Evolutionary conservation across 1,284 basidiomycete genomes (phyloP).

Genomic region (Sporisorium exsertum): DNA sequence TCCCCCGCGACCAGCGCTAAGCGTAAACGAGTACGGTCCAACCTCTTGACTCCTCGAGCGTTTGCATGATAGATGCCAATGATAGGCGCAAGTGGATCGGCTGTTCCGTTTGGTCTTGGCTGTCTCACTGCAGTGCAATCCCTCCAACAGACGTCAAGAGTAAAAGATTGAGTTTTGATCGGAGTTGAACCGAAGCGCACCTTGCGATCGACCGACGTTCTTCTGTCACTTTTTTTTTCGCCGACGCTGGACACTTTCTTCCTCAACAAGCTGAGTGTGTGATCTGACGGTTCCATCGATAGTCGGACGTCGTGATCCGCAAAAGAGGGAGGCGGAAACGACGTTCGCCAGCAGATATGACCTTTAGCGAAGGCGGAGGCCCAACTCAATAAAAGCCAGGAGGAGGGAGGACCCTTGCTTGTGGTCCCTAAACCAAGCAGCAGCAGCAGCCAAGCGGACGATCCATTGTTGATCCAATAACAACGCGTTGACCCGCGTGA

Average conservation of each 20-base stretch:
- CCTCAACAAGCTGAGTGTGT: no score
- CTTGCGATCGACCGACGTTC: no score
- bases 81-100: neutral
- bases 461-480: slow-evolving; percentile 4
- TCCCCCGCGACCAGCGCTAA: neutral
- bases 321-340: neutral
- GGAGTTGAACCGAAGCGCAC: no score
- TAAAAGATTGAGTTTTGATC: neutral
- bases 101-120: neutral
- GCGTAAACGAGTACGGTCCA: neutral
- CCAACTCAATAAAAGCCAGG: no score
- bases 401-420: neutral
- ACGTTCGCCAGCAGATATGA: no score
- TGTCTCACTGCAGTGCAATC: neutral
- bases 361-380: neutral
- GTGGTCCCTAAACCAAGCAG: neutral
- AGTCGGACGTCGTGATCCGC: neutral
- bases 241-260: no score
- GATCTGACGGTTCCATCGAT: no score
- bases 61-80: neutral
- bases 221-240: no score
- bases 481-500: slow-evolving; percentile 1
- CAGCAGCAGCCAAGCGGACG: slow-evolving; percentile 7
- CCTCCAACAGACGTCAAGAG: neutral
- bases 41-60: neutral